Conservation (phyloP, 2,329 filamentous ascomycete genomes). For the Fusarium nisikadoi region DNA sequence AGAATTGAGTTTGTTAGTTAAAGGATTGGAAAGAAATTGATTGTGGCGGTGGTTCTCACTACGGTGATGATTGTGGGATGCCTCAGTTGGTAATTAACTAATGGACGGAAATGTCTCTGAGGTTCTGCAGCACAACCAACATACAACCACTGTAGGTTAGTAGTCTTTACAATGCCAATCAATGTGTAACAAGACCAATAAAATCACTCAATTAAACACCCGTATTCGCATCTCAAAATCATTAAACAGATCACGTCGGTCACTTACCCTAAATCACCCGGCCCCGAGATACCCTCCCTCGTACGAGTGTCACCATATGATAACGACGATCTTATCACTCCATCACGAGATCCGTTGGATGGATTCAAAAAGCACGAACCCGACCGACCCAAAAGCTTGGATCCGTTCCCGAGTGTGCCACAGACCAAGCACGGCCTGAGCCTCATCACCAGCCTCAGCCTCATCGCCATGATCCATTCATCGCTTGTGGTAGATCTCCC, state of each 20-base stretch:
- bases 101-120: neutral
- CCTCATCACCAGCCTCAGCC: slow-evolving; percentile 23
- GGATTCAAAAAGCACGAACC: slow-evolving; percentile 26
- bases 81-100: neutral
- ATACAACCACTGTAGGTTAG: neutral
- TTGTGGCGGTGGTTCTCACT: neutral
- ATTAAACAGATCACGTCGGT: fast-evolving
- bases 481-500: slow-evolving; percentile 12
- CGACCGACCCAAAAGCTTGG: slow-evolving; percentile 7
- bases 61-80: neutral
- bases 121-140: neutral
- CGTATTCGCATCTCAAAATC: neutral
- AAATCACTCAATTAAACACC: neutral
- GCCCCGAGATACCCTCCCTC: neutral
- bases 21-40: neutral
- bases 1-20: fast-evolving
- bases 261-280: slow-evolving; percentile 5
- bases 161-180: fast-evolving
- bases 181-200: neutral
- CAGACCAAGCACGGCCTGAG: slow-evolving; percentile 1
- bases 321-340: neutral
- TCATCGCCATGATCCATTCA: neutral
- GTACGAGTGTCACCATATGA: neutral
- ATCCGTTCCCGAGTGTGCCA: slow-evolving; percentile 1
- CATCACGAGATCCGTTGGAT: slow-evolving; percentile 2